These are phyloP conservation scores for Fagus crenata DNA, from an alignment of 306 rosid genomes.

Conservation along the genomic window DNA sequence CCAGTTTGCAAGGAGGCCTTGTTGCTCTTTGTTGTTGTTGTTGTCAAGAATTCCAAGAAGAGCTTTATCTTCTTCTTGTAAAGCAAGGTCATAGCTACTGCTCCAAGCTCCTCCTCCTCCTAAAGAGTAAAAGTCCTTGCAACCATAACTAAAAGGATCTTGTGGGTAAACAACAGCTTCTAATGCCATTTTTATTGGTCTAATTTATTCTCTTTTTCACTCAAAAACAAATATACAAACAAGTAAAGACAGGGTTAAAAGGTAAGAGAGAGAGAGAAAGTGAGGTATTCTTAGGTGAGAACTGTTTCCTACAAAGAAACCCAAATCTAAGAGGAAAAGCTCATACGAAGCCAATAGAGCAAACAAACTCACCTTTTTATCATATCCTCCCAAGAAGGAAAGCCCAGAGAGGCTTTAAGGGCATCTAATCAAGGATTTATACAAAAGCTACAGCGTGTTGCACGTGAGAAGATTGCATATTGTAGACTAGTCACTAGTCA, in stretches of 20 bases:
- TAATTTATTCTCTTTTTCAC: neutral
- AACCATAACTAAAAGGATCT: constrained; percentile 36
- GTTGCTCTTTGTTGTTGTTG: neutral
- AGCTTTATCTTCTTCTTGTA: constrained; percentile 32
- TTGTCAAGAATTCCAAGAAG: constrained; percentile 17
- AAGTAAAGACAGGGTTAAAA: neutral
- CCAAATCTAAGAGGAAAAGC: neutral
- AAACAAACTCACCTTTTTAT: constrained; percentile 58
- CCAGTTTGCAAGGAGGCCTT: constrained; percentile 22
- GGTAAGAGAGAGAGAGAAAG: too few species aligned
- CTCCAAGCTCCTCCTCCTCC: neutral
- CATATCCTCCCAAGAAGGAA: constrained; percentile 23
- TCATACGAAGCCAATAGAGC: constrained; percentile 32
- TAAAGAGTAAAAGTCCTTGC: constrained; percentile 37
- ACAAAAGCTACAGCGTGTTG: constrained; percentile 50
- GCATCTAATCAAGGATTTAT: constrained; percentile 19
- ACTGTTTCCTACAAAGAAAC: neutral
- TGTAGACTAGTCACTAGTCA: constrained; percentile 44
- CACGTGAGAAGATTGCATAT: constrained; percentile 68
- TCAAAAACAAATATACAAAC: neutral
- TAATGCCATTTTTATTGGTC: constrained; percentile 39
- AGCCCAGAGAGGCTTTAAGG: constrained; percentile 24
- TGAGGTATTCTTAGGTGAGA: neutral
- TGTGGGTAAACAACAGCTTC: constrained; percentile 50
- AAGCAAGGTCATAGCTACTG: constrained; percentile 27